These are phyloP conservation scores for Takakia lepidozioides DNA, from an alignment of 225 moss, liverwort and hornwort species.

Conservation along the genomic window DNA sequence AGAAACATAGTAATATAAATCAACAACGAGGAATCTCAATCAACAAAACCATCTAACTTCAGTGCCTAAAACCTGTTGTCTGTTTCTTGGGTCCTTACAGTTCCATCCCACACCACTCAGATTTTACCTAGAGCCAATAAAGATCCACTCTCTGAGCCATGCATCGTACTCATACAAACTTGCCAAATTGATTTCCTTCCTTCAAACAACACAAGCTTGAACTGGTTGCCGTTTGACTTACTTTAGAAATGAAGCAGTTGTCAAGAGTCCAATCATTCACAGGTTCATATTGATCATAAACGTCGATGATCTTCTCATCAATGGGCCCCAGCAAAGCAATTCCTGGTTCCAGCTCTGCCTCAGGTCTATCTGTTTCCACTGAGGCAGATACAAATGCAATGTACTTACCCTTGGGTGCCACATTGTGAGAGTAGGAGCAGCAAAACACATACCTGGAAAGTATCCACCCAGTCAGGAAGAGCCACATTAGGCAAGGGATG, in stretches of 20 bases:
- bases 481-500: no score
- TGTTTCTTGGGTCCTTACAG: no score
- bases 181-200: no score
- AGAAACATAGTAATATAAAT: no score
- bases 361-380: slow-evolving; percentile 83
- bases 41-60: no score
- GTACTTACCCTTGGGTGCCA: slow-evolving; percentile 92
- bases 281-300: slow-evolving; percentile 90
- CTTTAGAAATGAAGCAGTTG: slow-evolving; percentile 90
- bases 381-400: slow-evolving; percentile 91
- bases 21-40: no score
- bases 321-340: slow-evolving; percentile 76
- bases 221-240: slow-evolving; percentile 15
- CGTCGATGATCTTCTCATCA: slow-evolving; percentile 76
- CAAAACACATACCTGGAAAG: slow-evolving; percentile 97
- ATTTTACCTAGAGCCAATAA: no score
- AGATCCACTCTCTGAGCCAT: no score
- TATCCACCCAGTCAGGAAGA: no score
- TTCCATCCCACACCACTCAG: no score
- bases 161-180: no score
- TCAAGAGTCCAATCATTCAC: slow-evolving; percentile 78
- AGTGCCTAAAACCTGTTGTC: no score
- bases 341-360: slow-evolving; percentile 77
- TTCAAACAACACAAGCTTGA: neutral
- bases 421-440: slow-evolving; percentile 94